Conservation (phyloP, 202 grass and related monocot genomes). For the Bolboschoenoplectus hybrid region DNA sequence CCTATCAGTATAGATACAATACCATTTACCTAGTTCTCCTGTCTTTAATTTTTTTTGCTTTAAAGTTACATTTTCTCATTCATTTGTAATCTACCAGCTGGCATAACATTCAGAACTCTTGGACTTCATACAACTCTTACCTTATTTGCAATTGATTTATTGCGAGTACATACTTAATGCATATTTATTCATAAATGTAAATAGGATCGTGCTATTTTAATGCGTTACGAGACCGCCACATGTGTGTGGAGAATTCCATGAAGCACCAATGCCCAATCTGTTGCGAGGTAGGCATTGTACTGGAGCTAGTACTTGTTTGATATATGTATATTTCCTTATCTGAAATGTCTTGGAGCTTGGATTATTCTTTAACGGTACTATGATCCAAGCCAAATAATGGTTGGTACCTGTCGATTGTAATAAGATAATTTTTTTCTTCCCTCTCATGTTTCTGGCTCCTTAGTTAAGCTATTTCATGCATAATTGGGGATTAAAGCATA, state of each 20-base stretch:
- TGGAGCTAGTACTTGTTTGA: neutral
- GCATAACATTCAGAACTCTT: neutral
- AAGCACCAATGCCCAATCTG: slow-evolving; percentile 94
- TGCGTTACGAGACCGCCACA: slow-evolving; percentile 69
- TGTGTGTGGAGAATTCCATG: slow-evolving; percentile 96
- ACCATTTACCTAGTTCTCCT: neutral
- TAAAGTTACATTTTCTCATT: slow-evolving; percentile 10
- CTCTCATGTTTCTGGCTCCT: neutral
- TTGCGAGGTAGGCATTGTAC: slow-evolving; percentile 67
- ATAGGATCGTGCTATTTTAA: slow-evolving; percentile 83
- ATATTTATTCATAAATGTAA: slow-evolving; percentile 39
- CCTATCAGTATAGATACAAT: neutral
- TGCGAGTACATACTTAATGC: neutral
- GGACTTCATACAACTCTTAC: slow-evolving; percentile 10
- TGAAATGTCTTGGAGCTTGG: neutral
- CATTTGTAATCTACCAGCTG: neutral
- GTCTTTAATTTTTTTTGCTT: neutral
- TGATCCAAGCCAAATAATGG: neutral
- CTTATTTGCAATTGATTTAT: slow-evolving; percentile 35
- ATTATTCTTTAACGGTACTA: slow-evolving; percentile 1
- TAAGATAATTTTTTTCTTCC: neutral
- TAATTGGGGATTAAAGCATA: neutral
- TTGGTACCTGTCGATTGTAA: neutral
- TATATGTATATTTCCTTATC: neutral
- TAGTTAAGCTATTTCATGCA: slow-evolving; percentile 12